Evolutionary conservation across 2,329 filamentous ascomycete species (phyloP).

Genomic region (Diaporthe ilicicola): DNA sequence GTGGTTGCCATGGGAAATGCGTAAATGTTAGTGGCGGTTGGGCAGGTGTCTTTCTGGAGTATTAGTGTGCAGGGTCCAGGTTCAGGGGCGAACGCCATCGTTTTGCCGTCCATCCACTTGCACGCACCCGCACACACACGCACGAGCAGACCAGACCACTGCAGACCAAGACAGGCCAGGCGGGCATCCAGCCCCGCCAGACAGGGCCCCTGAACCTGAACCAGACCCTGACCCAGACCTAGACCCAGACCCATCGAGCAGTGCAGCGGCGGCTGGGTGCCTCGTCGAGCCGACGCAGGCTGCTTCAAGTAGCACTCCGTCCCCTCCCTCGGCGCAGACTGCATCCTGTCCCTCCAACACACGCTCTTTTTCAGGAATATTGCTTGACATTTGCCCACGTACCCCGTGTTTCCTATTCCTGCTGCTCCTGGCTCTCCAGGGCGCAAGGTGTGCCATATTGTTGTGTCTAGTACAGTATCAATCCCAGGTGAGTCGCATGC

Average conservation of each 20-base stretch:
- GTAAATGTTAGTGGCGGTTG: not conserved
- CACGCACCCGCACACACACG: not conserved
- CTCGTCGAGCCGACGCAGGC: constrained; percentile 23
- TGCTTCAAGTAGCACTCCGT: constrained; percentile 27
- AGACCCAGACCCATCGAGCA: not conserved
- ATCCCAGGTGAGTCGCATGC: constrained; percentile 43
- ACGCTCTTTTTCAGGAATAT: constrained; percentile 47
- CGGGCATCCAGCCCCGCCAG: constrained; percentile 2
- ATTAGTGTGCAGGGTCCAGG: constrained; percentile 28
- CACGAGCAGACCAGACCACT: constrained; percentile 20
- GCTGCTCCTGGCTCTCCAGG: constrained; percentile 58
- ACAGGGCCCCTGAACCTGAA: constrained; percentile 23
- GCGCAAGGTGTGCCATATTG: constrained; percentile 52
- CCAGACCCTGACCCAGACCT: not conserved
- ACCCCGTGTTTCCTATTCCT: constrained; percentile 40
- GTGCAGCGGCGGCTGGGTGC: constrained; percentile 22
- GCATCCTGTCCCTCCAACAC: constrained; percentile 36
- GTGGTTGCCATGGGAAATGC: constrained; percentile 15
- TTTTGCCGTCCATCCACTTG: constrained; percentile 22
- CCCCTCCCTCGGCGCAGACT: constrained; percentile 22
- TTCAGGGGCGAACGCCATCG: constrained; percentile 21
- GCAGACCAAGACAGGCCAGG: constrained; percentile 22
- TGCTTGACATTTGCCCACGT: constrained; percentile 27
- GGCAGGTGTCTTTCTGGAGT: not conserved
- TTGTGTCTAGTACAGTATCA: constrained; percentile 46